Conservation (phyloP, 2,329 filamentous ascomycete species). For the Sclerotinia trifoliorum region DNA sequence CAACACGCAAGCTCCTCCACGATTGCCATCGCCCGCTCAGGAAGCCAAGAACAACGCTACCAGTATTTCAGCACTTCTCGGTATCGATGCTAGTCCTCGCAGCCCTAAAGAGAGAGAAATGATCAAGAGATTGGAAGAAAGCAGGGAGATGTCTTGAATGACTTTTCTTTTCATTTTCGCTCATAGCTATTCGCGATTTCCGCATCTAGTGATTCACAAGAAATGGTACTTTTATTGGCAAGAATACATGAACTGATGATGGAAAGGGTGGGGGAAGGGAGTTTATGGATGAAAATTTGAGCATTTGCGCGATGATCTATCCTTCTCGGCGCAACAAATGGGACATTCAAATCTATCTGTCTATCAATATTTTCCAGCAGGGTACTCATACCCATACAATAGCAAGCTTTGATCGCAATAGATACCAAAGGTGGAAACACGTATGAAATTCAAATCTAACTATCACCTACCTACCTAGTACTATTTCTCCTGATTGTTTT, state of each 20-base stretch:
- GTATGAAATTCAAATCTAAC: neutral
- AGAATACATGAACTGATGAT: constrained; percentile 1
- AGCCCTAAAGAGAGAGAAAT: constrained; percentile 55
- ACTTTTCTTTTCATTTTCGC: neutral
- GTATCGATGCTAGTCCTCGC: constrained; percentile 43
- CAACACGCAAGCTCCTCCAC: constrained; percentile 50
- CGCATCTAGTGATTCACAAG: neutral
- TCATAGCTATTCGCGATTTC: neutral
- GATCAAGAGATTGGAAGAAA: constrained; percentile 56
- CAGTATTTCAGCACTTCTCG: constrained; percentile 61
- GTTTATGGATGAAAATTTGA: neutral
- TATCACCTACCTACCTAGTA: neutral
- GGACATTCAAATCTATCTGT: neutral
- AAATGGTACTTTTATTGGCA: constrained; percentile 6
- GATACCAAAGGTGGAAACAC: neutral
- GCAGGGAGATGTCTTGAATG: constrained; percentile 33
- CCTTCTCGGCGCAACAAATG: neutral
- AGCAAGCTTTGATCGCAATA: neutral
- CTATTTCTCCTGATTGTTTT: neutral
- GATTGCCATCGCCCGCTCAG: constrained; percentile 50
- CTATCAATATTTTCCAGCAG: neutral
- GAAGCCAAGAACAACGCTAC: constrained; percentile 44
- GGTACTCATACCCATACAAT: neutral
- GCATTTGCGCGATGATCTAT: constrained; percentile 1
- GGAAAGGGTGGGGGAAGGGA: neutral